Conservation (phyloP, 1,139 yeast genomes). For the Blastobotrys serpentis region DNA sequence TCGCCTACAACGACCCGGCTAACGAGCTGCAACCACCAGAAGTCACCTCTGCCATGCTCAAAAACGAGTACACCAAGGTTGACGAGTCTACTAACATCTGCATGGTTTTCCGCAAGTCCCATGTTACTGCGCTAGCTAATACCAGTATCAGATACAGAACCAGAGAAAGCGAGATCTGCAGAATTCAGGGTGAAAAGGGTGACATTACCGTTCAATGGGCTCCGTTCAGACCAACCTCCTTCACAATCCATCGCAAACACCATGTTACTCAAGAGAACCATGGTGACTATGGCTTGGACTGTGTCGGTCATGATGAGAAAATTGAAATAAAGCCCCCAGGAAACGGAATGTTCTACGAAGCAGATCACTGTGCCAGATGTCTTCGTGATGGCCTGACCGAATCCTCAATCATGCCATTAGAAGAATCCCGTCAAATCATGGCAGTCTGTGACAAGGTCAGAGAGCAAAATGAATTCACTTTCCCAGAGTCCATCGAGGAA, state of each 20-base stretch:
- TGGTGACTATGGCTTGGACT: not conserved
- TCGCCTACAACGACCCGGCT: conserved; percentile 35
- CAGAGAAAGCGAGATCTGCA: conserved; percentile 26
- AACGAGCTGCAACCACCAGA: conserved; percentile 29
- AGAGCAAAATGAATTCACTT: conserved; percentile 44
- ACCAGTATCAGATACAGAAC: conserved; percentile 29
- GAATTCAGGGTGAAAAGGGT: conserved; percentile 39
- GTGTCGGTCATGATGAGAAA: conserved; percentile 11
- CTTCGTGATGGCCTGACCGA: conserved; percentile 41
- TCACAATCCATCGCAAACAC: conserved; percentile 23
- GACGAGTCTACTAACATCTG: conserved; percentile 35
- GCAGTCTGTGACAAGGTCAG: conserved; percentile 48
- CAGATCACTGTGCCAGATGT: conserved; percentile 50
- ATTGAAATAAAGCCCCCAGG: conserved; percentile 30
- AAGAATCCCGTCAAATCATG: conserved; percentile 48
- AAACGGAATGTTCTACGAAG: conserved; percentile 53
- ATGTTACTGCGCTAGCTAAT: conserved; percentile 35
- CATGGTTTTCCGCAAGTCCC: conserved; percentile 32
- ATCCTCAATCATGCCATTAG: conserved; percentile 44
- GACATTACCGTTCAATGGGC: conserved; percentile 33
- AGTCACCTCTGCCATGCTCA: conserved; percentile 25
- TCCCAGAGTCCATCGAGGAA: conserved; percentile 42
- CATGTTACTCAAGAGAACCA: conserved; percentile 17
- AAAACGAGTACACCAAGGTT: conserved; percentile 32
- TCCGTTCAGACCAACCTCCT: conserved; percentile 34